A percentile compares a stretch with the other conserved stretches of the same genome.
Evolutionary conservation across 768 basidiomycete genomes (phyloP).

Genomic region (Serendipita vermifera): DNA sequence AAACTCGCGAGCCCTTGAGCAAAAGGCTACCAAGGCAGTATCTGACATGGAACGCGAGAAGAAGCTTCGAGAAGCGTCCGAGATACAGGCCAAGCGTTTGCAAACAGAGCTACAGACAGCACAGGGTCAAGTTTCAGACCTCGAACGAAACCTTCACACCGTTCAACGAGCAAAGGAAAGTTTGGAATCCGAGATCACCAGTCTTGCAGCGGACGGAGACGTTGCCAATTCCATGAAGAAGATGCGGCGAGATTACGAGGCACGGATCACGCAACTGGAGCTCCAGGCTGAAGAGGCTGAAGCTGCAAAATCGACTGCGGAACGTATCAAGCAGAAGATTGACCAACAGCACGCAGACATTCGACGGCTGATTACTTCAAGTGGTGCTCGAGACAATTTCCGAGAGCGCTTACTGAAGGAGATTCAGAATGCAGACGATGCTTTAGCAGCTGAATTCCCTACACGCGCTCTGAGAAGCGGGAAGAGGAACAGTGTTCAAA

Average conservation of each 20-base stretch:
- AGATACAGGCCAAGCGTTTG: slow-evolving; percentile 45
- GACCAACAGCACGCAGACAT: slow-evolving; percentile 62
- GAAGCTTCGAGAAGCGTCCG: slow-evolving; percentile 49
- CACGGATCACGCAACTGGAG: slow-evolving; percentile 49
- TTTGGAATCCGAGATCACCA: slow-evolving; percentile 52
- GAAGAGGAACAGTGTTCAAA: slow-evolving; percentile 14
- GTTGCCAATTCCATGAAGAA: slow-evolving; percentile 42
- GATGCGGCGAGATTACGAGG: slow-evolving; percentile 50
- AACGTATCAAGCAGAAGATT: slow-evolving; percentile 47
- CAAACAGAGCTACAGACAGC: slow-evolving; percentile 47
- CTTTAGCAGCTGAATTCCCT: slow-evolving; percentile 39
- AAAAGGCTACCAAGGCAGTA: slow-evolving; percentile 41
- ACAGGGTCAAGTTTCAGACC: slow-evolving; percentile 43
- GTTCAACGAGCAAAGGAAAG: slow-evolving; percentile 50
- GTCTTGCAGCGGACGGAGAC: slow-evolving; percentile 49
- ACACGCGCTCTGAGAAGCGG: slow-evolving; percentile 22
- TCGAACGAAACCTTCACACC: slow-evolving; percentile 37
- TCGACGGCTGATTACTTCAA: slow-evolving; percentile 46
- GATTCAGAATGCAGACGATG: slow-evolving; percentile 47
- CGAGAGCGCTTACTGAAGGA: slow-evolving; percentile 49
- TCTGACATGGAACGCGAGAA: slow-evolving; percentile 56
- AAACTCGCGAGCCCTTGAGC: slow-evolving; percentile 46
- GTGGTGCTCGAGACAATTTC: slow-evolving; percentile 43
- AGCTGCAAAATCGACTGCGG: slow-evolving; percentile 34
- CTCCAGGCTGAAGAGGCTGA: slow-evolving; percentile 46